Evolutionary conservation across 805 yeast genomes (phyloP).

Genomic region (Lachancea thermotolerans): DNA sequence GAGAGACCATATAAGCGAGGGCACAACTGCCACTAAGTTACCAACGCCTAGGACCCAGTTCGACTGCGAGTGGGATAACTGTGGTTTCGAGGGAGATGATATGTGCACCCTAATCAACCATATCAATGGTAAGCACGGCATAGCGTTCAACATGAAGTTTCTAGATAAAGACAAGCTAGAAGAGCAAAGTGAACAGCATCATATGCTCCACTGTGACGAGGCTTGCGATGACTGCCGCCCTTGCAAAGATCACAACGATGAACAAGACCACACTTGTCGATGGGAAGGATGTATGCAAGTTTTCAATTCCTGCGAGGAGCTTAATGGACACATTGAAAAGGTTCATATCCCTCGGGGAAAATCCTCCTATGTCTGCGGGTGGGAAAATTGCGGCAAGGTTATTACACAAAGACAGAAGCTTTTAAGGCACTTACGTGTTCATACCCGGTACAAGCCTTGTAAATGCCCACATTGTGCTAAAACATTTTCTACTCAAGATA

Average conservation of each 20-base stretch:
- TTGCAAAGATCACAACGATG: neutral
- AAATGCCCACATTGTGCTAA: conserved; percentile 64
- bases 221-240: neutral
- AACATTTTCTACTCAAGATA: conserved; percentile 67
- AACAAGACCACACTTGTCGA: conserved; percentile 14
- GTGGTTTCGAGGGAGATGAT: conserved; percentile 51
- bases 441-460: conserved; percentile 78
- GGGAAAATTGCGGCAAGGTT: conserved; percentile 71
- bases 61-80: conserved; percentile 69
- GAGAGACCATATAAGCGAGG: conserved; percentile 38
- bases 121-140: conserved; percentile 43
- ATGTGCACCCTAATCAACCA: conserved; percentile 53
- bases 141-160: conserved; percentile 28
- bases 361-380: conserved; percentile 59
- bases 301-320: conserved; percentile 49
- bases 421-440: conserved; percentile 79
- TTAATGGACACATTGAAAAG: conserved; percentile 64
- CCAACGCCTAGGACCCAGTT: conserved; percentile 8
- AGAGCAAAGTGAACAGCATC: conserved; percentile 14
- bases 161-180: conserved; percentile 14
- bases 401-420: conserved; percentile 84
- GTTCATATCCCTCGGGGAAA: conserved; percentile 72
- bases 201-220: conserved; percentile 12
- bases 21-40: conserved; percentile 4
- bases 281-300: conserved; percentile 41